Evolutionary conservation across 768 basidiomycete genomes (phyloP).

Genomic region (Lactarius trivialis): DNA sequence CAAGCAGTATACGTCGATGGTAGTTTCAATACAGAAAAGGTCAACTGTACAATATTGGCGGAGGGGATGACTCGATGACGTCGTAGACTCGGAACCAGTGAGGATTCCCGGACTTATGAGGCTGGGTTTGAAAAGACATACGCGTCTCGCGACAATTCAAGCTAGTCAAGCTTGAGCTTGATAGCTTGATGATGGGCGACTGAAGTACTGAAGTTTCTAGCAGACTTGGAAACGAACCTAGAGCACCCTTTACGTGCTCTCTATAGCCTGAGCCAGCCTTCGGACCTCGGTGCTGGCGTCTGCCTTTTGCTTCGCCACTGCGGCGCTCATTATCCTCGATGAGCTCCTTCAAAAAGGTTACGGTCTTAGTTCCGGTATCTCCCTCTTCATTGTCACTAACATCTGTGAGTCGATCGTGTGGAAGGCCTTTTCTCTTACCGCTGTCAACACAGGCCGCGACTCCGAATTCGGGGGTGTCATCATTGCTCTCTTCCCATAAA

Average conservation of each 20-base stretch:
- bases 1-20: too few species aligned
- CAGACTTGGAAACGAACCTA: too few species aligned
- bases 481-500: conserved; percentile 95
- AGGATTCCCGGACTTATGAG: too few species aligned
- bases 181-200: too few species aligned
- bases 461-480: conserved; percentile 98
- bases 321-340: conserved; percentile 93
- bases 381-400: conserved; percentile 99
- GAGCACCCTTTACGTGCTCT: conserved; percentile 90
- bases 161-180: too few species aligned
- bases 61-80: too few species aligned
- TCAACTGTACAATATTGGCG: too few species aligned
- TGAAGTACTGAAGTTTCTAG: too few species aligned
- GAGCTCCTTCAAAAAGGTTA: conserved; percentile 99
- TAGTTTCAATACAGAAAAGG: too few species aligned
- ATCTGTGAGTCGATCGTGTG: conserved; percentile 99
- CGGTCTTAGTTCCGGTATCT: conserved; percentile 97
- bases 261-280: conserved; percentile 84
- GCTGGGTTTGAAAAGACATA: too few species aligned
- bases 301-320: conserved; percentile 90
- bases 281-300: conserved; percentile 92
- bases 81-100: too few species aligned
- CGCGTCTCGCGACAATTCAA: too few species aligned
- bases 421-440: conserved; percentile 99
- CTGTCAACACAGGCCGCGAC: conserved; percentile 95